Percentiles rank a stretch among this genome's conserved stretches.
Evolutionary conservation across 2,329 filamentous ascomycete genomes (phyloP).

Genomic region (Paramyrothecium sp.): DNA sequence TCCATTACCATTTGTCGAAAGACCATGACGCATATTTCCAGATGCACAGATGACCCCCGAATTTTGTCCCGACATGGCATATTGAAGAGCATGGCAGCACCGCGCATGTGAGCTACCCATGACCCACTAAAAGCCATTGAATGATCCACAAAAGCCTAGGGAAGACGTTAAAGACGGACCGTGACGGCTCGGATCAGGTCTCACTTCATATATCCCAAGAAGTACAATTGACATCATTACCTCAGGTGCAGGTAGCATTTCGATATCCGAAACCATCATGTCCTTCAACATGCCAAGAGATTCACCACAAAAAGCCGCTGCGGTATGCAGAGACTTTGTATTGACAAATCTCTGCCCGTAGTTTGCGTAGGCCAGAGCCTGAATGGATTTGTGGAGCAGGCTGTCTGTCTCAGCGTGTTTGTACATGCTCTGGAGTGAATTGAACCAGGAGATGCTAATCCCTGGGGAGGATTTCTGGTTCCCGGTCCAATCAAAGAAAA

Average conservation of each 20-base stretch:
- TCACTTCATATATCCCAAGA: not conserved
- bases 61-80: not conserved
- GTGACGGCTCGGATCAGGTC: not conserved
- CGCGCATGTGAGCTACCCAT: not conserved
- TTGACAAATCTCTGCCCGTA: slow-evolving; percentile 2
- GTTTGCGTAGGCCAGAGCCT: slow-evolving; percentile 1
- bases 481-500: not conserved
- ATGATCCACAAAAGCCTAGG: not conserved
- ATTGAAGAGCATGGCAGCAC: not conserved
- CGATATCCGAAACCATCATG: not conserved
- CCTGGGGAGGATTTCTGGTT: not conserved
- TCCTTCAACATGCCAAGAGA: not conserved
- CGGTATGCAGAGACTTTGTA: not conserved
- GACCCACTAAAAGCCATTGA: not conserved
- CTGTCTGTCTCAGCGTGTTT: not conserved
- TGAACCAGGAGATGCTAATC: slow-evolving; percentile 2
- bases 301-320: not conserved
- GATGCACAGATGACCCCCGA: not conserved
- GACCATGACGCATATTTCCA: not conserved
- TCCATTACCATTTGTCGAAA: not conserved
- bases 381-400: not conserved
- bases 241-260: too few relatives aligned
- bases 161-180: not conserved
- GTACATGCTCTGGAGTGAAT: slow-evolving; percentile 1
- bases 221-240: not conserved